Evolutionary conservation across 345 rosid genomes (phyloP).

Genomic region (Mangifera indica): DNA sequence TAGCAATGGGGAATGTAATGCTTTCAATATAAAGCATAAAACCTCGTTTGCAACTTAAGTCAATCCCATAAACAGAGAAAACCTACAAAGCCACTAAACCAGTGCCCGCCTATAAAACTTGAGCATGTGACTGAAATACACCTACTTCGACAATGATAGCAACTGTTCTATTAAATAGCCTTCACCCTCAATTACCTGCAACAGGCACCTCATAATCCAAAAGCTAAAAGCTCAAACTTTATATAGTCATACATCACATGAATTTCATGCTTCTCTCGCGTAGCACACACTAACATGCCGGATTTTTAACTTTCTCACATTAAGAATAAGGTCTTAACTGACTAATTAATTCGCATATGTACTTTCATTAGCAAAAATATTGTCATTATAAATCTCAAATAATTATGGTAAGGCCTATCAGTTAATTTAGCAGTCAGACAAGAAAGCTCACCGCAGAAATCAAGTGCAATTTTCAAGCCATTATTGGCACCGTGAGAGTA

Average conservation of each 20-base stretch:
- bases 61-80: not conserved
- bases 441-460: slow-evolving; percentile 61
- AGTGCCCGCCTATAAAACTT: not conserved
- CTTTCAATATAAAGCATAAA: not conserved
- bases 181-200: not conserved
- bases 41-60: not conserved
- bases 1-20: not conserved
- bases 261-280: not conserved
- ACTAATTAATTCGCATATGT: too few species aligned
- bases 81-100: not conserved
- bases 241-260: not conserved
- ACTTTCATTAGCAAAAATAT: too few species aligned
- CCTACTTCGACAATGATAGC: not conserved
- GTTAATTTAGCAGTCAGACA: not conserved
- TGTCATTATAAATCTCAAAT: too few species aligned
- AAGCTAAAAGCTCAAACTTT: not conserved
- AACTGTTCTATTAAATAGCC: not conserved
- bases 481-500: slow-evolving; percentile 64
- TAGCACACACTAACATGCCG: not conserved
- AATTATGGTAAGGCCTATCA: not conserved
- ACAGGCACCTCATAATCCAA: slow-evolving; percentile 5
- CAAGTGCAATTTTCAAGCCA: slow-evolving; percentile 80
- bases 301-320: too few species aligned
- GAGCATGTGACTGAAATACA: not conserved
- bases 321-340: too few species aligned